Conservation (phyloP, 2,329 filamentous ascomycete genomes). For the Elsinoe ampelina region DNA sequence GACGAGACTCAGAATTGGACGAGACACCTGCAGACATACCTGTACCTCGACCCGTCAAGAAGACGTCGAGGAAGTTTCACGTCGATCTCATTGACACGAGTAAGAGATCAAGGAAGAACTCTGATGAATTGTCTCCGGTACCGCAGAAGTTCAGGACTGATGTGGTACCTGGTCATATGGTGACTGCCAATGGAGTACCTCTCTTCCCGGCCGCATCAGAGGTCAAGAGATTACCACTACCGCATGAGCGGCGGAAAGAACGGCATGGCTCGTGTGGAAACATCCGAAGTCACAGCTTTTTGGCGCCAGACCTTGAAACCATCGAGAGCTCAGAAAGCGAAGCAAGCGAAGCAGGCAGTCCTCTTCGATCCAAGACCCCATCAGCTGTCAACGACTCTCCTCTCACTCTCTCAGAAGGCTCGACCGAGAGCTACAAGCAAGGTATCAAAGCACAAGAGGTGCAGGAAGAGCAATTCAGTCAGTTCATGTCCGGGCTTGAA, state of each 20-base stretch:
- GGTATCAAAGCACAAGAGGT: conserved; percentile 51
- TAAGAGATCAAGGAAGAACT: conserved; percentile 57
- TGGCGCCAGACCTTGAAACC: conserved; percentile 50
- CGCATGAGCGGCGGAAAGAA: conserved; percentile 16
- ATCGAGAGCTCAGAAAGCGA: conserved; percentile 51
- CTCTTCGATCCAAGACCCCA: conserved; percentile 15
- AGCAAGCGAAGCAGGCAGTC: conserved; percentile 18
- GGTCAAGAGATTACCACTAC: conserved; percentile 4
- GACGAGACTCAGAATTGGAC: conserved; percentile 14
- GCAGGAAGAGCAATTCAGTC: conserved; percentile 65
- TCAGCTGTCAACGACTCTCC: conserved; percentile 39
- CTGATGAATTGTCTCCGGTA: conserved; percentile 54
- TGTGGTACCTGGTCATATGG: conserved; percentile 45
- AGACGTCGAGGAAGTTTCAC: conserved; percentile 48
- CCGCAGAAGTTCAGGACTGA: conserved; percentile 62
- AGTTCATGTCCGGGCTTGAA: conserved; percentile 69
- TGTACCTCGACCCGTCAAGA: conserved; percentile 18
- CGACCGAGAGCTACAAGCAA: conserved; percentile 39
- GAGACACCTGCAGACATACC: conserved; percentile 13
- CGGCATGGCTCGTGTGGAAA: conserved; percentile 14
- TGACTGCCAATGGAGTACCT: conserved; percentile 7
- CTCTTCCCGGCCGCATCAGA: background rate
- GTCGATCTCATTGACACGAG: conserved; percentile 77
- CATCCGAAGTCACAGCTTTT: conserved; percentile 44
- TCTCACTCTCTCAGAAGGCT: conserved; percentile 36